Conservation (phyloP, 305 asterid genomes). For the Fraxinus albicans region DNA sequence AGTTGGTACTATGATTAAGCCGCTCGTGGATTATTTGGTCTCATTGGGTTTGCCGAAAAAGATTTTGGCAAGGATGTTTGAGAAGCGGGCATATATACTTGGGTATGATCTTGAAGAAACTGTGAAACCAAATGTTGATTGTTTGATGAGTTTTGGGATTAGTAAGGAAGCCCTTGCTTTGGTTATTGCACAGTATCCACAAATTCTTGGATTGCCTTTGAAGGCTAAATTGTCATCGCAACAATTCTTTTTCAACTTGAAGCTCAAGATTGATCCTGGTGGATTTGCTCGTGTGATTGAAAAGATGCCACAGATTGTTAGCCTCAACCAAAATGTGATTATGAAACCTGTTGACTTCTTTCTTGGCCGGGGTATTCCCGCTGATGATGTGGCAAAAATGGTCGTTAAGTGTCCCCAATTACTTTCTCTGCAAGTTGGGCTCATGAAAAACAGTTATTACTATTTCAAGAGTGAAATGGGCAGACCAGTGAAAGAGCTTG, state of each 20-base stretch:
- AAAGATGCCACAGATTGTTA: conserved; percentile 80
- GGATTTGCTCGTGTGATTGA: conserved; percentile 71
- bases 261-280: conserved; percentile 81
- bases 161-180: conserved; percentile 57
- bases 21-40: conserved; percentile 81
- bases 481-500: conserved; percentile 62
- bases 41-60: conserved; percentile 74
- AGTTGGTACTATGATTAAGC: conserved; percentile 85
- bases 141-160: conserved; percentile 80
- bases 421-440: conserved; percentile 66
- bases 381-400: conserved; percentile 67
- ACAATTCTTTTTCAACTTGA: conserved; percentile 78
- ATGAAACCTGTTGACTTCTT: conserved; percentile 76
- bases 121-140: conserved; percentile 77
- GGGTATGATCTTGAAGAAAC: conserved; percentile 84
- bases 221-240: conserved; percentile 88
- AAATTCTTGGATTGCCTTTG: conserved; percentile 78
- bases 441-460: conserved; percentile 81
- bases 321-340: conserved; percentile 74
- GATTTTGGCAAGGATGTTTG: conserved; percentile 75
- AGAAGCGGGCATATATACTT: conserved; percentile 77
- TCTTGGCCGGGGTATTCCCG: conserved; percentile 59
- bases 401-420: conserved; percentile 80
- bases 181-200: conserved; percentile 79
- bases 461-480: conserved; percentile 84